Conservation (phyloP, 2,329 filamentous ascomycete genomes). For the Penicillium sp. region DNA sequence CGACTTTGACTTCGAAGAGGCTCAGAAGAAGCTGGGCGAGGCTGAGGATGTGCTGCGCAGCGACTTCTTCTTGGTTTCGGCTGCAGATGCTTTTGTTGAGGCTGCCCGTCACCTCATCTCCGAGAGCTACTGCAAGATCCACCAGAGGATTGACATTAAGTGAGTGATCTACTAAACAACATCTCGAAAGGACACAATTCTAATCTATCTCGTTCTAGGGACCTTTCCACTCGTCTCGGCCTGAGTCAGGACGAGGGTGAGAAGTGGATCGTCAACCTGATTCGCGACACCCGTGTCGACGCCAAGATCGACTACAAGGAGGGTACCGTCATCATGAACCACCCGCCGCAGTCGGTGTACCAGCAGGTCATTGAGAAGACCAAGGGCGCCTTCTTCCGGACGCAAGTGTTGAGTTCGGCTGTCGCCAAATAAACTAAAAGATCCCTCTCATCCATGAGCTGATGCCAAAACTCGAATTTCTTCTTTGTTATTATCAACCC, state of each 20-base stretch:
- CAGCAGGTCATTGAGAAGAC: constrained; percentile 99
- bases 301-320: constrained; percentile 99
- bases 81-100: constrained; percentile 86
- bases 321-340: constrained; percentile 98
- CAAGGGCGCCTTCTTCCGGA: constrained; percentile 98
- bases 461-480: constrained; percentile 28
- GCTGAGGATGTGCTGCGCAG: constrained; percentile 87
- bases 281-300: constrained; percentile 93
- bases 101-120: constrained; percentile 94
- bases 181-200: not conserved
- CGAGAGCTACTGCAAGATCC: constrained; percentile 99
- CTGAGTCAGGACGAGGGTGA: constrained; percentile 92
- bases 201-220: constrained; percentile 49
- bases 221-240: constrained; percentile 86
- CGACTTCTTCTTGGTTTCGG: constrained; percentile 91
- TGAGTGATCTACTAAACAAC: constrained; percentile 36
- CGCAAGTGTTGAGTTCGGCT: constrained; percentile 75
- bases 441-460: constrained; percentile 18
- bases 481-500: constrained; percentile 33
- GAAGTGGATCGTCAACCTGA: constrained; percentile 99
- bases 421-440: constrained; percentile 48
- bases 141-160: constrained; percentile 96
- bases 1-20: constrained; percentile 96
- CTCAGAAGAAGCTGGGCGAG: constrained; percentile 78
- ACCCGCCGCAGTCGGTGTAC: constrained; percentile 96